Evolutionary conservation across 2,329 filamentous ascomycete species (phyloP), one percentile per base, ranked within the genome.

Genomic region (Parascedosporium putredinis): DNA sequence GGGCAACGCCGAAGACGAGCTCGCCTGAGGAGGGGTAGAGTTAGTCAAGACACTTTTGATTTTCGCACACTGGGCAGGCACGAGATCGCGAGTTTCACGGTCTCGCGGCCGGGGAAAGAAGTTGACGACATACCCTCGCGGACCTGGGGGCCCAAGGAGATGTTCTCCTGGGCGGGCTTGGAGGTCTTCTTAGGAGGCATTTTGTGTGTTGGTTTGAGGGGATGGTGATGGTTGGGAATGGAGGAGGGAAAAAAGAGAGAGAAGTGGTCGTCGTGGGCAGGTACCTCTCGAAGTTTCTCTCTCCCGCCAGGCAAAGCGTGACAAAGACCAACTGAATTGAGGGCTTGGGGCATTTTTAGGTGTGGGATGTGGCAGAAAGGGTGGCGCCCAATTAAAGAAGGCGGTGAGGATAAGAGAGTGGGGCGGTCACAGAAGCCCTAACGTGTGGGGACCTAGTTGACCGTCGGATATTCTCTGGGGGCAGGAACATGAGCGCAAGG

Each of bases 131-230:
- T 71, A 91, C 88, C 90, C 81, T 96, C 91, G 70, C 90, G 86
- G 77, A 90, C 87, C 74, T 95, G 88, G 70, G 93, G 93, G 66
- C 93, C 93, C 66, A 97, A 83, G 74, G 86, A 90, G 80, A 98
- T 93, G 78, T 98, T 98, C 84, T 97, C 93, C 78, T 91, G 83
- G 64, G 81, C 79, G 66, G 86, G 83, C 70, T 84, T 80, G 66
- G 81, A 75, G 72, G 84, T 83, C 80, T 91, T 90, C 83, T 94
- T 94, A 72, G 90, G 90, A 74, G 90, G 77, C 91, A 97, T 97
- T 70, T 74, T 87, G 78, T 72, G 64, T 65, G 65, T 57, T 54
- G 50, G 47, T 54, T 55, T 51, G 51, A 27, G 49, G 49, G 52
- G 44, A 50, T 52, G 47, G 50, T 23, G 27, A 25, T 38, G 24